Percentiles rank a stretch among this genome's conserved stretches.
phyloP scores from a whole-genome alignment of 176 grass and related monocot species.

The Triticum timopheevii region DNA sequence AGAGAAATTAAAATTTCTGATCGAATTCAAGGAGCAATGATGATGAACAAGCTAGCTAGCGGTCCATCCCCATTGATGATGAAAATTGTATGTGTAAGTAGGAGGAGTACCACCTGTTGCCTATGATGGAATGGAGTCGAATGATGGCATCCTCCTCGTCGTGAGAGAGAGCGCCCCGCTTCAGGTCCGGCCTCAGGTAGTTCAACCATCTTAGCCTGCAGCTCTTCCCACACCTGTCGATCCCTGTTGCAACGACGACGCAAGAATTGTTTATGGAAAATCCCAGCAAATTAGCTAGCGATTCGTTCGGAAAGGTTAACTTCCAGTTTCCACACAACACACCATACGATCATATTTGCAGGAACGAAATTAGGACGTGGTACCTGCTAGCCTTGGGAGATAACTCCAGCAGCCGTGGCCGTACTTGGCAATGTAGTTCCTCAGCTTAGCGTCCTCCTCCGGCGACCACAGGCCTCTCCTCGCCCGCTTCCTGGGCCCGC shows the following conservation, averaged over 20 bases:
- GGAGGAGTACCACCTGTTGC: conserved; percentile 24
- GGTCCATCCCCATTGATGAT: too few relatives aligned
- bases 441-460: conserved; percentile 76
- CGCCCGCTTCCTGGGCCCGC: conserved; percentile 54
- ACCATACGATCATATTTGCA: too few relatives aligned
- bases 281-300: too few relatives aligned
- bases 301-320: too few relatives aligned
- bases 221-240: conserved; percentile 75
- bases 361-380: background rate
- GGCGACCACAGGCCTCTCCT: conserved; percentile 75
- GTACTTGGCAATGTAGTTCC: conserved; percentile 66
- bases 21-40: too few relatives aligned
- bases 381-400: conserved; percentile 66
- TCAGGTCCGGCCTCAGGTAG: conserved; percentile 77
- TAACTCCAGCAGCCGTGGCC: conserved; percentile 77
- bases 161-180: conserved; percentile 72
- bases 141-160: conserved; percentile 75
- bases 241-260: conserved; percentile 15
- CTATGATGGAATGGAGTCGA: conserved; percentile 64
- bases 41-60: too few relatives aligned
- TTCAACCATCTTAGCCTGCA: conserved; percentile 80
- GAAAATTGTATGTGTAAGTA: too few relatives aligned
- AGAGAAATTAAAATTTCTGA: too few relatives aligned
- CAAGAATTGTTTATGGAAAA: too few relatives aligned
- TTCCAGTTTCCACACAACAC: too few relatives aligned